A percentile compares a stretch with the other conserved stretches of the same genome.
phyloP scores from a whole-genome alignment of 2,329 filamentous ascomycete genomes.

The Botrytis porri region DNA sequence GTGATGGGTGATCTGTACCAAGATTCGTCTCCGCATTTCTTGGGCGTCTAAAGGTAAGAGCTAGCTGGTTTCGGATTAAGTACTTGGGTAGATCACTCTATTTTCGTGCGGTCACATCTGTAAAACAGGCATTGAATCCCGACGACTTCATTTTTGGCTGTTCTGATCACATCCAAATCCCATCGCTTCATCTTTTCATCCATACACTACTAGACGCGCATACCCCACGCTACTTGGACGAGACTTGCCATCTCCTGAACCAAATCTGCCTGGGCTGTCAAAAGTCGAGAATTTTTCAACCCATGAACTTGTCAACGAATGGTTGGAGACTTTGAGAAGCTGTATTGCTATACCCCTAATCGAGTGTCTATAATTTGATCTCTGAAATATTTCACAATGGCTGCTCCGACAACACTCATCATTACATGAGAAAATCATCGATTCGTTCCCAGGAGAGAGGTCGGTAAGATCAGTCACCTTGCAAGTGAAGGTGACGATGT shows the following conservation, averaged over 20 bases:
- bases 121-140: conserved; percentile 1
- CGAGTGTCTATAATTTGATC: background rate
- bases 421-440: background rate
- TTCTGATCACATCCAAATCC: background rate
- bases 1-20: conserved; percentile 11
- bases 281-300: background rate
- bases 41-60: background rate
- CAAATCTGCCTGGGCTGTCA: background rate
- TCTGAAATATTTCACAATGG: background rate
- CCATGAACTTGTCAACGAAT: background rate
- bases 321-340: background rate
- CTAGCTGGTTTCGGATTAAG: conserved; percentile 9
- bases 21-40: conserved; percentile 5
- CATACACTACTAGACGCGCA: background rate
- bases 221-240: background rate
- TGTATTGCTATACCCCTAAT: background rate
- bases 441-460: background rate
- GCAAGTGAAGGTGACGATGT: background rate
- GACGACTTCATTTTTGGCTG: background rate
- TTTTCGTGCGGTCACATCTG: background rate
- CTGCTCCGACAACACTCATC: background rate
- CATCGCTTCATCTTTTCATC: background rate
- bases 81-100: background rate
- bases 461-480: background rate
- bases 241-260: background rate